phyloP scores from a whole-genome alignment of 108 stramenopile genomes.

The Cyclotella cryptica region DNA sequence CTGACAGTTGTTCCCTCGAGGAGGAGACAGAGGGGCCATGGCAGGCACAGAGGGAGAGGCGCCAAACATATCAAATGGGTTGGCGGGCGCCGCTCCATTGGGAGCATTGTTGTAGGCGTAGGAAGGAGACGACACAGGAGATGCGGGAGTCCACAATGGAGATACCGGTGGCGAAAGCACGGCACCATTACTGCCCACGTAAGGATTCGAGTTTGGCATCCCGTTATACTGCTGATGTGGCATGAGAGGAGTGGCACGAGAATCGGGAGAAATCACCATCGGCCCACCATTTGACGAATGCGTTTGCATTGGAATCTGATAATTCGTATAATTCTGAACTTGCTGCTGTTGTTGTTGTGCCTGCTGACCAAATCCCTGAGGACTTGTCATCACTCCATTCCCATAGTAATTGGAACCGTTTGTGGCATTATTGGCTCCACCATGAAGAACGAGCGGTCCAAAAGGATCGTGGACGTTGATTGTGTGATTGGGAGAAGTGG shows the following conservation, averaged over 20 bases:
- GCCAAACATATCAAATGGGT: conserved; percentile 39
- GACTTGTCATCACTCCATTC: not conserved
- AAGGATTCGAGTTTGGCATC: not conserved
- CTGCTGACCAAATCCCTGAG: not conserved
- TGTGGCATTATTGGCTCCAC: too few relatives aligned
- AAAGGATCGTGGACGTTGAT: conserved; percentile 3
- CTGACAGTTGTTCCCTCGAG: not conserved
- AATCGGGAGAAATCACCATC: conserved; percentile 11
- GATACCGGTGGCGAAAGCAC: conserved; percentile 32
- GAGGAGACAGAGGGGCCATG: not conserved
- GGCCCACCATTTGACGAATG: not conserved
- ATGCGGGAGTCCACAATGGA: conserved; percentile 31
- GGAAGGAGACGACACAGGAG: conserved; percentile 13
- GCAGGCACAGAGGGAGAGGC: not conserved
- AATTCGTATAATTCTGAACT: not conserved
- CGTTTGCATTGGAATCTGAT: not conserved
- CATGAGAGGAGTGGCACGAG: not conserved
- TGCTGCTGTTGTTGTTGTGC: not conserved
- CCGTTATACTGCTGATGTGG: not conserved
- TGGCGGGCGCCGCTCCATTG: not conserved
- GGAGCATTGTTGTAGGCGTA: too few relatives aligned
- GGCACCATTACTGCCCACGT: not conserved
- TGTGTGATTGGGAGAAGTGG: not conserved
- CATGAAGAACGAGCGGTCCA: not conserved
- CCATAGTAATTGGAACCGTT: not conserved